Evolutionary conservation across 495 filamentous ascomycete genomes (phyloP), one percentile per base, ranked within the genome.

Genomic region (Glarea lozoyensis): DNA sequence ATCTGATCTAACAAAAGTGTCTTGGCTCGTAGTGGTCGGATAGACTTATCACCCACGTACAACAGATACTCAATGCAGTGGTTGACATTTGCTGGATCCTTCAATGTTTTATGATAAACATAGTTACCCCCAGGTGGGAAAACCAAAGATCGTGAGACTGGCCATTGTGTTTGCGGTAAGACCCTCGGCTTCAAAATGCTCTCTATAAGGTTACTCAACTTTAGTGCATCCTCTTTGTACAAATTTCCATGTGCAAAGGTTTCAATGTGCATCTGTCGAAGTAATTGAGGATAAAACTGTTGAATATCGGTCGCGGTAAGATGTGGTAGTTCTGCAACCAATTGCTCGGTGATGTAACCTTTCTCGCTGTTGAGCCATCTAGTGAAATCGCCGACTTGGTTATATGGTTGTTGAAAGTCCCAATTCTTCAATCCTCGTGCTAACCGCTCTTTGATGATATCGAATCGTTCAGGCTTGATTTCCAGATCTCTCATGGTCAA

Each of bases 1-100:
- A 96, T 76, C 59, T 99, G 93, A n/a, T 86, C 80, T 39, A 96
- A 72, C 7, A 99, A 72, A 33, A 88, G 69, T 0, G 84, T 69
- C 65, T 86, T 88, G 12, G 88, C 83, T 12, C 84, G 71, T 10
- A 90, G 57, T 2, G 50, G 48, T 19, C 80, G 69, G 52, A 93
- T 78, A 0, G 71, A 66, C 50, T 81, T 78, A 44, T 82, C 73
- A 15, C 92, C 90, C 40, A 94, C 69, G 43, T 82, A 85, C 6
- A 97, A 66, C 48, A 79, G 79, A 54, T 94, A 96, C 50, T 97
- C 90, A 50, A 99, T 93, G 60, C 87, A 94, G 59, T 95, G 81
- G 56, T 99, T 99, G 52, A 99, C 81, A 53, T 99, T 99, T 19
- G 82, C 86, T 0, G 85, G 80, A 57, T 97, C 92, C 55, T 82